These are phyloP conservation scores for Russula foetens DNA, from an alignment of 768 basidiomycete genomes.

Conservation along the genomic window DNA sequence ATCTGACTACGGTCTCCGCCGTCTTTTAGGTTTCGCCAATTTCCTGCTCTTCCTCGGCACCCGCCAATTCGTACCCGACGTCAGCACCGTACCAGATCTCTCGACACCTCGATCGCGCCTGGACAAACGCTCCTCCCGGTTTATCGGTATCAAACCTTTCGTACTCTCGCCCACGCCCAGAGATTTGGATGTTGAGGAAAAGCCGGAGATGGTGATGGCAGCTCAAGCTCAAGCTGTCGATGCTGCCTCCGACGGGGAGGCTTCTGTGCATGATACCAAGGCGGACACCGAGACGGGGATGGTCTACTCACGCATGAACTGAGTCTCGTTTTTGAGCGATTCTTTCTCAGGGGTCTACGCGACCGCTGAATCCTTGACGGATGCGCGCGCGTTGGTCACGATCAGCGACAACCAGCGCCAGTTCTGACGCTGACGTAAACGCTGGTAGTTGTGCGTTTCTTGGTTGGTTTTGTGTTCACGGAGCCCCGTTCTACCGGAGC, in stretches of 20 bases:
- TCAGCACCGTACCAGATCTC: slow-evolving; percentile 22
- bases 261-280: neutral
- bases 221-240: no score
- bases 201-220: neutral
- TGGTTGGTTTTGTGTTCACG: no score
- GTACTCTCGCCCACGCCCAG: slow-evolving; percentile 17
- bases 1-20: neutral
- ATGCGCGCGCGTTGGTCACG: neutral
- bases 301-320: neutral
- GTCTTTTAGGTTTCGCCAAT: slow-evolving; percentile 28
- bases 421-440: neutral
- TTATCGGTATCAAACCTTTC: slow-evolving; percentile 29
- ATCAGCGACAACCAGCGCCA: neutral
- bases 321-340: neutral
- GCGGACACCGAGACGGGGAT: neutral
- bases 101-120: slow-evolving; percentile 24
- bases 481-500: no score
- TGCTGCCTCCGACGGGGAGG: neutral
- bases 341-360: neutral
- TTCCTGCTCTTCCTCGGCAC: slow-evolving; percentile 26
- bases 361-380: neutral
- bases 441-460: no score
- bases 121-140: slow-evolving; percentile 21
- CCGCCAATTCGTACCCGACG: slow-evolving; percentile 27
- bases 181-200: neutral